phyloP scores from a whole-genome alignment of 495 filamentous ascomycete genomes.

The Friedmanniomyces simplex region DNA sequence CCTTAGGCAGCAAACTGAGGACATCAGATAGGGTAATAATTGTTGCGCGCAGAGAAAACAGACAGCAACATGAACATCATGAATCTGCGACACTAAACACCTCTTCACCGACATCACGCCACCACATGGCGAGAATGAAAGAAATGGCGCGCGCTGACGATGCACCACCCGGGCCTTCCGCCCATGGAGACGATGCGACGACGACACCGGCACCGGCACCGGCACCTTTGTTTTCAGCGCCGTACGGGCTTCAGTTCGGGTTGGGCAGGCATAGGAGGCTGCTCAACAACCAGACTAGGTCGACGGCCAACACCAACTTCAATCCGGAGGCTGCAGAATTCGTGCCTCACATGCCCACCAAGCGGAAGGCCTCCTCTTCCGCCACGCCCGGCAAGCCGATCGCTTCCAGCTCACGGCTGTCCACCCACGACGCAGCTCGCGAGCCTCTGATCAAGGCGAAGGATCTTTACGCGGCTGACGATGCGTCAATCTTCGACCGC shows the following conservation, averaged over 20 bases:
- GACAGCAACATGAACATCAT: no score
- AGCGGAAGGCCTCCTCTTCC: slow-evolving; percentile 13
- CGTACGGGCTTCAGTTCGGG: neutral
- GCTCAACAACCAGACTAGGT: neutral
- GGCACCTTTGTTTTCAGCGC: neutral
- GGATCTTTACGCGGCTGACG: neutral
- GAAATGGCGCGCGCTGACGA: no score
- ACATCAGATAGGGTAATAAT: no score
- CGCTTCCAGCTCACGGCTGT: neutral
- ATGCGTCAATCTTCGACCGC: no score
- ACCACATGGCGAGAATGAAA: no score
- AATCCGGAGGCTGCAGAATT: slow-evolving; percentile 5
- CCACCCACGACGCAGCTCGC: neutral
- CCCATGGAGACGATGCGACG: no score
- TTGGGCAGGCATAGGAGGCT: neutral
- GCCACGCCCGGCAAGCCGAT: neutral
- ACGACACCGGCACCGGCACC: neutral
- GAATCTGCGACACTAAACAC: no score
- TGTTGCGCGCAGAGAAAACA: no score
- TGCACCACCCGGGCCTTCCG: no score
- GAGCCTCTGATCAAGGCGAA: slow-evolving; percentile 1
- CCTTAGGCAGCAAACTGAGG: no score
- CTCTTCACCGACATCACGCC: no score
- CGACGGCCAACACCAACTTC: neutral
- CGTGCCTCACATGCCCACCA: slow-evolving; percentile 2